Evolutionary conservation across 768 basidiomycete genomes (phyloP).

Genomic region (Dioszegia crocea): DNA sequence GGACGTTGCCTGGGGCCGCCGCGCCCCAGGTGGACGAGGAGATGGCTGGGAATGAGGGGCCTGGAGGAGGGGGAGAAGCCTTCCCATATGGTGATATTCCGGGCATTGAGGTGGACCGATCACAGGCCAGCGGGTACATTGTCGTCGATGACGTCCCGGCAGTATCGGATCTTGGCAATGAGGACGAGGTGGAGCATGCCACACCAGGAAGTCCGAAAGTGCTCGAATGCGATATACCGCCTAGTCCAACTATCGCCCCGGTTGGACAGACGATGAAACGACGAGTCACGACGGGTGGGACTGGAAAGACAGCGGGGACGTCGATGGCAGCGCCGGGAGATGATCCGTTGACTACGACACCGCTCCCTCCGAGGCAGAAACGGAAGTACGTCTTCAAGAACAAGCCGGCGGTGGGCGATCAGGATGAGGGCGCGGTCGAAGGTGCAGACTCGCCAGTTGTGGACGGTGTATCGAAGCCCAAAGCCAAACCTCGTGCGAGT

Average conservation of each 20-base stretch:
- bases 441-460: neutral
- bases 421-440: neutral
- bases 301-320: neutral
- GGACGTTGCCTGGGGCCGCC: neutral
- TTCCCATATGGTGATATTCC: neutral
- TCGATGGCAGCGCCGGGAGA: neutral
- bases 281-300: neutral
- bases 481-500: too few relatives aligned
- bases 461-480: too few relatives aligned
- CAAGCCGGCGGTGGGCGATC: neutral
- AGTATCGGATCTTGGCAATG: too few relatives aligned
- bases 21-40: neutral
- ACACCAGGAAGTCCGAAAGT: neutral
- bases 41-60: neutral
- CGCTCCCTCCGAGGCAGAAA: neutral
- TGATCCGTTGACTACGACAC: too few relatives aligned
- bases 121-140: neutral
- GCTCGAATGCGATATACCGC: slow-evolving; percentile 1
- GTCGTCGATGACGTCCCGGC: neutral
- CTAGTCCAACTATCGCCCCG: neutral
- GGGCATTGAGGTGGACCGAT: neutral
- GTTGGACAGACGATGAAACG: neutral
- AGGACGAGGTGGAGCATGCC: neutral
- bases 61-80: neutral
- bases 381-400: neutral